Evolutionary conservation across 331 rosid species (phyloP).

Genomic region (Acacia pycnantha): DNA sequence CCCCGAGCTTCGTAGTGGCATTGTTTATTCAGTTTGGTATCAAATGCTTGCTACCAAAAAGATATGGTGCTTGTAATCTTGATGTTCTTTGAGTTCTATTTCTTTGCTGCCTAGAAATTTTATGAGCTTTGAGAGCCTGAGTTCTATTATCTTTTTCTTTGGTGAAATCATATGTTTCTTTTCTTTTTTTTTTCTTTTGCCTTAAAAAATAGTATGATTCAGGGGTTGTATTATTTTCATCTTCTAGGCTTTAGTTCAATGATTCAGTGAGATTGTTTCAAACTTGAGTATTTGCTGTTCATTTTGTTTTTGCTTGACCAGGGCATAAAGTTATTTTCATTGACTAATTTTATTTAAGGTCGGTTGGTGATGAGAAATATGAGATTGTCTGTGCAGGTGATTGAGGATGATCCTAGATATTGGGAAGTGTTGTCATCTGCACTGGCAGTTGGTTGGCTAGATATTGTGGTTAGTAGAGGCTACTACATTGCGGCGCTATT

Average conservation of each 20-base stretch:
- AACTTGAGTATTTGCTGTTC: background rate
- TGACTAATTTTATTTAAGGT: conserved; percentile 1
- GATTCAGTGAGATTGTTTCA: background rate
- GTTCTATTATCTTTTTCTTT: background rate
- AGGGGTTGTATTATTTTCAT: background rate
- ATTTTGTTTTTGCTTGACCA: conserved; percentile 4
- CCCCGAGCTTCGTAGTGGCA: background rate
- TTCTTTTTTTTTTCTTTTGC: background rate
- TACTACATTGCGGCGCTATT: conserved; percentile 27
- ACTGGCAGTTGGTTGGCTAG: conserved; percentile 93
- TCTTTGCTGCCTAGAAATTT: background rate
- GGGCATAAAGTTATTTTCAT: conserved; percentile 12
- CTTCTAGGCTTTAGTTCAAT: background rate
- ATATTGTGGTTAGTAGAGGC: conserved; percentile 71
- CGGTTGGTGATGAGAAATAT: conserved; percentile 21
- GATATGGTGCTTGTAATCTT: background rate
- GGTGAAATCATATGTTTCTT: background rate
- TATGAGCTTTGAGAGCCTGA: background rate
- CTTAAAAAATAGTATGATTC: background rate
- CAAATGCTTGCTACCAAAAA: background rate
- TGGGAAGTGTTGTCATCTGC: conserved; percentile 86
- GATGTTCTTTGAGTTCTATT: background rate
- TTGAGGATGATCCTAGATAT: conserved; percentile 77
- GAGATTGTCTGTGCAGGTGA: conserved; percentile 51
- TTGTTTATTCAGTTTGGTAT: background rate